A percentile compares a stretch with the other conserved stretches of the same genome.
These are phyloP conservation scores for Agarophyton chilense DNA, from an alignment of 23 red algal genomes.

Conservation along the genomic window DNA sequence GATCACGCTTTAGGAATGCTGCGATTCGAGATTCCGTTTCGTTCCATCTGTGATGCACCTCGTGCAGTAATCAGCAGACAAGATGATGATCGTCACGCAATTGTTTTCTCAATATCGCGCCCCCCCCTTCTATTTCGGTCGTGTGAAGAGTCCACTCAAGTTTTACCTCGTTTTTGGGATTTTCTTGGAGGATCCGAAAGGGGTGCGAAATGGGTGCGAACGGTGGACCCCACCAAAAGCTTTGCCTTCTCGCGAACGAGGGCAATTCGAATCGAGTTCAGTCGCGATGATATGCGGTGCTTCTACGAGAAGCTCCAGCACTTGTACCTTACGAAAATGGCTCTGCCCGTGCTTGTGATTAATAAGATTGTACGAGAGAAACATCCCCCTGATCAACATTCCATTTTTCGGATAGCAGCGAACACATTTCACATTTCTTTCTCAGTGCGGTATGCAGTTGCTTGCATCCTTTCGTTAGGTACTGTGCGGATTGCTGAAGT, in stretches of 20 bases:
- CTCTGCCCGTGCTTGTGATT: not conserved
- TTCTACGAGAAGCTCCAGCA: constrained; percentile 1
- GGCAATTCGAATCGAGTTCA: constrained; percentile 9
- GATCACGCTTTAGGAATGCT: not conserved
- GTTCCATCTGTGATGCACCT: not conserved
- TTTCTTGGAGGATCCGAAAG: not conserved
- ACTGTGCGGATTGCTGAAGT: not conserved
- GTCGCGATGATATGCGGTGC: not conserved
- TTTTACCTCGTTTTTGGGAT: too few relatives aligned
- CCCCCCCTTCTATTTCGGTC: constrained; percentile 21
- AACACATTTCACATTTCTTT: constrained; percentile 3
- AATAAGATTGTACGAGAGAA: not conserved
- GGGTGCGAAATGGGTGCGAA: constrained; percentile 15
- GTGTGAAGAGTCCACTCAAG: not conserved
- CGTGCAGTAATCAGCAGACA: not conserved
- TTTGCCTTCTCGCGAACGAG: constrained; percentile 27
- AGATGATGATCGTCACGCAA: too few relatives aligned
- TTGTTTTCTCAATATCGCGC: constrained; percentile 14
- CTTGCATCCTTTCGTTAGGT: constrained; percentile 6
- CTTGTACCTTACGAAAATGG: not conserved
- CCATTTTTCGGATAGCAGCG: constrained; percentile 11
- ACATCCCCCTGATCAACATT: not conserved
- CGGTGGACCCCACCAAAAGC: constrained; percentile 27
- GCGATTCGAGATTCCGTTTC: constrained; percentile 52
- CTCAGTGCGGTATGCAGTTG: constrained; percentile 30